Evolutionary conservation across 192 early-diverging fungal species (phyloP).

Genomic region (Powellomyces hirtus): DNA sequence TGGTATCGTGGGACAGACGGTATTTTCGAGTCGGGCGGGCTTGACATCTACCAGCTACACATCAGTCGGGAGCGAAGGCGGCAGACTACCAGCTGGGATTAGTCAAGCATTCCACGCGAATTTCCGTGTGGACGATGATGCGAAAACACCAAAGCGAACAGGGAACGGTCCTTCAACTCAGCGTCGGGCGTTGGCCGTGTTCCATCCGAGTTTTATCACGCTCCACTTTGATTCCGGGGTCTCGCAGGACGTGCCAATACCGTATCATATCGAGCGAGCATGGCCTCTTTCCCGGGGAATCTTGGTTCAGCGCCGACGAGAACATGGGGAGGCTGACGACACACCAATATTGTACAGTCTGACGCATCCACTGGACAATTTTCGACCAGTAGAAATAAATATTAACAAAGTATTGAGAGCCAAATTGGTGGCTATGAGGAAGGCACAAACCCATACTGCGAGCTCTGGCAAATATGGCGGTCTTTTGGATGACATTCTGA

Average conservation of each 20-base stretch:
- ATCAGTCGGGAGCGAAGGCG: neutral
- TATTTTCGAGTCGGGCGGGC: neutral
- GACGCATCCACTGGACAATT: conserved; percentile 46
- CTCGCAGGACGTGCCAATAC: conserved; percentile 21
- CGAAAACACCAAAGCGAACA: neutral
- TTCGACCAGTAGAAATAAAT: conserved; percentile 37
- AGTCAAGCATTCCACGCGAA: conserved; percentile 6
- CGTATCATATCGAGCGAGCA: conserved; percentile 35
- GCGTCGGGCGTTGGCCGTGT: neutral
- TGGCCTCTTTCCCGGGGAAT: conserved; percentile 51
- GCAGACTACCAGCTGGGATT: neutral
- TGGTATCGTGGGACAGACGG: conserved; percentile 1
- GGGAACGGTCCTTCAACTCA: neutral
- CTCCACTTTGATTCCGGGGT: conserved; percentile 13
- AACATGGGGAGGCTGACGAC: conserved; percentile 10
- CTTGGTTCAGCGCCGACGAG: conserved; percentile 34
- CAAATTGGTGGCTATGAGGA: no score
- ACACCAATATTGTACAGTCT: conserved; percentile 43
- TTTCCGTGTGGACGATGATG: neutral
- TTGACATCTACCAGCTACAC: conserved; percentile 5
- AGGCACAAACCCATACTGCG: no score
- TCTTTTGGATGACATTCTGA: neutral
- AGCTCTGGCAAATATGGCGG: neutral
- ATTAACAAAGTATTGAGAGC: no score
- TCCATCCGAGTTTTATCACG: neutral